Conservation (phyloP, 2,329 filamentous ascomycete species). For the Aureobasidium sp. region DNA sequence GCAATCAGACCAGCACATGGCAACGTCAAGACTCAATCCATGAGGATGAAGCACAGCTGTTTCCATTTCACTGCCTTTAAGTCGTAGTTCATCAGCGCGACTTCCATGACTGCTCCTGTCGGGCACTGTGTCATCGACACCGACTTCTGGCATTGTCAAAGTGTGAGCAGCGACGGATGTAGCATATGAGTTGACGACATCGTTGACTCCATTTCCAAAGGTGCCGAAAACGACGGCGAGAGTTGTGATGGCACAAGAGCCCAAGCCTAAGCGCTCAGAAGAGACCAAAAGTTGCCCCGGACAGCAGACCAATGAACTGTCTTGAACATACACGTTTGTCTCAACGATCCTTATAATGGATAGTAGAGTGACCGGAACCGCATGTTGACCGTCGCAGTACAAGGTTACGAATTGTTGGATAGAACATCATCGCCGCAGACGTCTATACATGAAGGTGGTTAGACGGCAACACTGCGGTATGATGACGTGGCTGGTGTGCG, state of each 20-base stretch:
- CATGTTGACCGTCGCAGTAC: neutral
- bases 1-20: constrained; percentile 51
- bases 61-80: constrained; percentile 57
- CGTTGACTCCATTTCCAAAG: constrained; percentile 25
- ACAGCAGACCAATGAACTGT: neutral
- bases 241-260: neutral
- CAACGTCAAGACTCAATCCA: constrained; percentile 57
- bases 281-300: too few relatives aligned
- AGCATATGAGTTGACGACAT: constrained; percentile 46
- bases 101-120: constrained; percentile 55
- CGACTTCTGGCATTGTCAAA: constrained; percentile 31
- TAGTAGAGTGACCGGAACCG: neutral
- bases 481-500: constrained; percentile 2
- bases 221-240: neutral
- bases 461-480: neutral
- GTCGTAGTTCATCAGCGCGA: constrained; percentile 54
- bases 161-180: constrained; percentile 43
- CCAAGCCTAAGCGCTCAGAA: too few relatives aligned
- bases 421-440: neutral
- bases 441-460: neutral
- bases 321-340: neutral
- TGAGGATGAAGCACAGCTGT: constrained; percentile 54
- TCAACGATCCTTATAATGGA: neutral
- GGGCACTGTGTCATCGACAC: constrained; percentile 59
- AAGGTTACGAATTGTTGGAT: neutral